Evolutionary conservation across 352 stramenopile genomes (phyloP).

Genomic region (Pythium brachiatum): DNA sequence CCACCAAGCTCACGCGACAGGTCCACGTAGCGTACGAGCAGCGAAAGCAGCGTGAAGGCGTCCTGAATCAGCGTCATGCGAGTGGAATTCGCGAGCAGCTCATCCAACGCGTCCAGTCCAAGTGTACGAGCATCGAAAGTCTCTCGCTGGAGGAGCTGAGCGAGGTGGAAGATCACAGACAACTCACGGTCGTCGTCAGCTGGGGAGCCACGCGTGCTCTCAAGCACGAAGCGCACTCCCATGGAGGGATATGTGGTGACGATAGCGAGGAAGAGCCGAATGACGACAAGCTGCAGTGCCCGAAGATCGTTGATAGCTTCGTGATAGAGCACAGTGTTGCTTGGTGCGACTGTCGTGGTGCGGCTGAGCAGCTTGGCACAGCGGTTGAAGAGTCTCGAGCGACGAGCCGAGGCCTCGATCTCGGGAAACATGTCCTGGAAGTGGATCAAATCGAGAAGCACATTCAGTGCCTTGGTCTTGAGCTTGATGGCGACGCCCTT

Average conservation of each 20-base stretch:
- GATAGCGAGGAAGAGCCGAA: slow-evolving; percentile 58
- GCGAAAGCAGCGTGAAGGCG: slow-evolving; percentile 51
- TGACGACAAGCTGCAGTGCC: slow-evolving; percentile 49
- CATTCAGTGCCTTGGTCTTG: slow-evolving; percentile 16
- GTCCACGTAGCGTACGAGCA: slow-evolving; percentile 73
- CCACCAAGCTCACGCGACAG: slow-evolving; percentile 46
- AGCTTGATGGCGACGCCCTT: slow-evolving; percentile 23
- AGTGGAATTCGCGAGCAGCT: slow-evolving; percentile 29
- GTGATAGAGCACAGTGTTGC: slow-evolving; percentile 4
- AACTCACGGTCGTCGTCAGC: slow-evolving; percentile 49
- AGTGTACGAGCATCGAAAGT: slow-evolving; percentile 52
- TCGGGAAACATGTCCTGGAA: slow-evolving; percentile 24
- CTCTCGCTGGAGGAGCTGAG: slow-evolving; percentile 55
- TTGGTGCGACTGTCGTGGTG: not conserved
- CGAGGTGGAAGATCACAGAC: slow-evolving; percentile 63
- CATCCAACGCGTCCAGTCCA: slow-evolving; percentile 26
- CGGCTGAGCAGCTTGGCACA: slow-evolving; percentile 59
- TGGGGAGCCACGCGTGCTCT: slow-evolving; percentile 52
- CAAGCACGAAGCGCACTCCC: slow-evolving; percentile 66
- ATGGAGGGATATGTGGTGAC: slow-evolving; percentile 52
- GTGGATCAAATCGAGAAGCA: slow-evolving; percentile 24
- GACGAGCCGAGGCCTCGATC: slow-evolving; percentile 23
- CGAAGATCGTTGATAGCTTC: slow-evolving; percentile 17
- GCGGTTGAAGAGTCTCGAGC: slow-evolving; percentile 63
- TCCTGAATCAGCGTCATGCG: slow-evolving; percentile 46